Base-by-base conservation (phyloP, 2,329 filamentous ascomycete genomes). In the Aspergillus niger region DNA sequence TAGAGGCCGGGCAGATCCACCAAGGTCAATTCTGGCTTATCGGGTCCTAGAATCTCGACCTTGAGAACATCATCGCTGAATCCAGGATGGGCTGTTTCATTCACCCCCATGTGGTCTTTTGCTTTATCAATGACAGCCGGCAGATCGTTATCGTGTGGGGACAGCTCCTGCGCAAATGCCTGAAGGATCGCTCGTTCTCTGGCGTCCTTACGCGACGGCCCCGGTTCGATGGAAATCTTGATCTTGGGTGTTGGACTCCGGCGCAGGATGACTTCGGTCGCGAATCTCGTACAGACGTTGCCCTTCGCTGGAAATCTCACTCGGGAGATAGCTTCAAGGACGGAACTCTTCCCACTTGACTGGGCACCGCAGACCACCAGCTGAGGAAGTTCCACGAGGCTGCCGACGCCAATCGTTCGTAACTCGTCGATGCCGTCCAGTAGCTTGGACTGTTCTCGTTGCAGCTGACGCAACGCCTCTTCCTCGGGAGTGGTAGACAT, bases 1-100 rank as follows among this genome's bases (percentile, higher is more conserved):
- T 87, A 82, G 1, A 88, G 74, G 1, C 86, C 86, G 0, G 86
- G 86, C 17, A 89, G 74, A 71, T 89, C 86, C 10, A 89, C 85
- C 0, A 89, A 77, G 0, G 84, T 88, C 47, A 89, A 70, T 7
- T 88, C 80, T 0, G 85, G 85, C 76, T 85, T 82, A 6, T 85
- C 81, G 0, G 85, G 85, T 0, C 86, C 86, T 5, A 77, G 80
- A 68, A 87, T 83, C 63, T 88, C 85, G 1, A 88, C 79, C 2
- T 85, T 82, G 4, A 88, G 77, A 22, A 86, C 81, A 78, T 84
- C 72, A 74, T 82, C 68, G 17, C 66, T 70, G 20, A 72, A 67
- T 2, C 60, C 66, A 0, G 47, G 26, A 1, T 68, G 62, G 2
- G 61, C 64, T 1, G 65, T 61, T 3, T 64, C 65, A 3, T 67